Evolutionary conservation across 2,329 filamentous ascomycete species (phyloP).

Genomic region (Penicillium sp.): DNA sequence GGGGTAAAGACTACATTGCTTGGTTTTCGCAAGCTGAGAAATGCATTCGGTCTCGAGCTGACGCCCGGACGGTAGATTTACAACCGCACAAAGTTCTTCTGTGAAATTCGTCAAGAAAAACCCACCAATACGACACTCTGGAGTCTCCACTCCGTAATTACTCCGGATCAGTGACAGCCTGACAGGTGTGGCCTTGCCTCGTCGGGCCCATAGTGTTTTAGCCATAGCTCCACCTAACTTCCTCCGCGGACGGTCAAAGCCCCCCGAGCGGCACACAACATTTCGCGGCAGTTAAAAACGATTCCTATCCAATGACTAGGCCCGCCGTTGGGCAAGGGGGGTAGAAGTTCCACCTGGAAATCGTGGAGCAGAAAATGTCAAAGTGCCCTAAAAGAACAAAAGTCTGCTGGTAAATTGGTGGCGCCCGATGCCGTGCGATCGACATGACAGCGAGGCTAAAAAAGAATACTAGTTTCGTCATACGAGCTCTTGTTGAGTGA

Average conservation of each 20-base stretch:
- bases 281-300: neutral
- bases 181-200: neutral
- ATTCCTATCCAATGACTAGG: neutral
- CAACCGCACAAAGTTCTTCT: no score
- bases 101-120: no score
- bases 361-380: neutral
- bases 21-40: no score
- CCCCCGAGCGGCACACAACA: neutral
- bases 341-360: neutral
- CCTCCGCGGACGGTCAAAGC: neutral
- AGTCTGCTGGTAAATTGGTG: slow-evolving; percentile 14
- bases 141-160: neutral
- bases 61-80: no score
- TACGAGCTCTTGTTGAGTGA: neutral
- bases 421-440: slow-evolving; percentile 16
- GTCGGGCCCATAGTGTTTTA: neutral
- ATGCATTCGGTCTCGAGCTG: no score
- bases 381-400: neutral
- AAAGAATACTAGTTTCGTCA: neutral
- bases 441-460: slow-evolving; percentile 8
- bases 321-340: neutral
- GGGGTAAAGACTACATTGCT: no score
- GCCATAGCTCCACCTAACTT: neutral
- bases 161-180: neutral
- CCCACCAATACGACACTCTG: no score